These are phyloP conservation scores for Acorus gramineus DNA, from an alignment of 106 monocot species.

Conservation along the genomic window DNA sequence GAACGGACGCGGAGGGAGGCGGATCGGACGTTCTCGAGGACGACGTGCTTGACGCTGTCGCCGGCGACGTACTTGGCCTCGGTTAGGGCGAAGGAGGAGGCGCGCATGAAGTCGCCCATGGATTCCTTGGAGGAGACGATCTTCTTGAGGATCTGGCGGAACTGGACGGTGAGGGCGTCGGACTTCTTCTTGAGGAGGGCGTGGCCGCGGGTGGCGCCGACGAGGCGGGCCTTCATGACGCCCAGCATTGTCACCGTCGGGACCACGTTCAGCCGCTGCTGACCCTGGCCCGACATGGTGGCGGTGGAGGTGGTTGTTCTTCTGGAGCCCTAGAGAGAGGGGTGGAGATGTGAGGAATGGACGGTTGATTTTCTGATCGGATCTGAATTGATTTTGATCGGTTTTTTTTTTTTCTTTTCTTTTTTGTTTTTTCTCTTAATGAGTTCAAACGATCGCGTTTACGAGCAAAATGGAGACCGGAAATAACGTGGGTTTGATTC, in stretches of 20 bases:
- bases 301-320: too few relatives aligned
- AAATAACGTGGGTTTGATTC: too few relatives aligned
- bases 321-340: too few relatives aligned
- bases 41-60: background rate
- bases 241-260: background rate
- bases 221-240: background rate
- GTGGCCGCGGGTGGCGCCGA: conserved; percentile 3
- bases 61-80: background rate
- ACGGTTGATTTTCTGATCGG: too few relatives aligned
- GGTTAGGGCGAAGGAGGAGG: conserved; percentile 4
- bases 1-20: conserved; percentile 5
- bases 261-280: conserved; percentile 1
- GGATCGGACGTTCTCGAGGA: conserved; percentile 4
- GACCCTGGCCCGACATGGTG: background rate
- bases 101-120: conserved; percentile 5
- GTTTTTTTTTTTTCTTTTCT: too few relatives aligned
- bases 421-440: too few relatives aligned
- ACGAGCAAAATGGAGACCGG: too few relatives aligned
- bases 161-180: background rate
- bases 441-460: too few relatives aligned
- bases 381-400: too few relatives aligned
- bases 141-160: conserved; percentile 6
- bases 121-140: conserved; percentile 5
- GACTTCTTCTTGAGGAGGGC: too few relatives aligned
- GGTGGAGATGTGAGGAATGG: too few relatives aligned